Evolutionary conservation across 2,329 filamentous ascomycete genomes (phyloP).

Genomic region (Pleomassaria siparia): DNA sequence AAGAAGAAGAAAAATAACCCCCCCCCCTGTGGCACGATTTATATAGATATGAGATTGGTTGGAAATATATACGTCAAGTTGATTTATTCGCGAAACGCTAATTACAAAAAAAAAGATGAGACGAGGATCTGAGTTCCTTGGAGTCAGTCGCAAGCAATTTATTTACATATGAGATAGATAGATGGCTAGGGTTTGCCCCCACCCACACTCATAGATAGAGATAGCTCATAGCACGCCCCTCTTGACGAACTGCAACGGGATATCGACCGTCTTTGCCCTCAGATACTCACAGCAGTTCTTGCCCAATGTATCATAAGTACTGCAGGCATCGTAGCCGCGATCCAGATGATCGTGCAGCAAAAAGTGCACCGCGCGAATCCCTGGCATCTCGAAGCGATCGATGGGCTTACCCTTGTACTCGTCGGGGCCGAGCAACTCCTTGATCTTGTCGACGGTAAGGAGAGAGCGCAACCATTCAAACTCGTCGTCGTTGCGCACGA

Average conservation of each 20-base stretch:
- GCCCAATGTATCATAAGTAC: conserved; percentile 49
- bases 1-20: too few species aligned
- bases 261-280: conserved; percentile 48
- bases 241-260: conserved; percentile 48
- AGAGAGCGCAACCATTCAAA: conserved; percentile 34
- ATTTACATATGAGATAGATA: too few species aligned
- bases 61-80: too few species aligned
- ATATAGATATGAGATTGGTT: too few species aligned
- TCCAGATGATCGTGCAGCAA: conserved; percentile 52
- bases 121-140: too few species aligned
- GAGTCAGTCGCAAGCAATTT: too few species aligned
- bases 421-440: conserved; percentile 30
- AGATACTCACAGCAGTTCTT: conserved; percentile 53
- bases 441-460: conserved; percentile 30
- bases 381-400: conserved; percentile 43
- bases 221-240: conserved; percentile 36
- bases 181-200: too few species aligned
- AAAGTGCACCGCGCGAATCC: conserved; percentile 46
- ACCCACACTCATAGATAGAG: too few species aligned
- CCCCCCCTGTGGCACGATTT: too few species aligned
- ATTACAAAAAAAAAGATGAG: too few species aligned
- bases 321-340: conserved; percentile 47
- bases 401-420: conserved; percentile 37
- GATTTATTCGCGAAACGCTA: too few species aligned
- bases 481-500: conserved; percentile 33